A percentile compares a stretch with the other conserved stretches of the same genome.
phyloP scores from a whole-genome alignment of 2,329 filamentous ascomycete species.

The Plectosphaerella cucumerina region DNA sequence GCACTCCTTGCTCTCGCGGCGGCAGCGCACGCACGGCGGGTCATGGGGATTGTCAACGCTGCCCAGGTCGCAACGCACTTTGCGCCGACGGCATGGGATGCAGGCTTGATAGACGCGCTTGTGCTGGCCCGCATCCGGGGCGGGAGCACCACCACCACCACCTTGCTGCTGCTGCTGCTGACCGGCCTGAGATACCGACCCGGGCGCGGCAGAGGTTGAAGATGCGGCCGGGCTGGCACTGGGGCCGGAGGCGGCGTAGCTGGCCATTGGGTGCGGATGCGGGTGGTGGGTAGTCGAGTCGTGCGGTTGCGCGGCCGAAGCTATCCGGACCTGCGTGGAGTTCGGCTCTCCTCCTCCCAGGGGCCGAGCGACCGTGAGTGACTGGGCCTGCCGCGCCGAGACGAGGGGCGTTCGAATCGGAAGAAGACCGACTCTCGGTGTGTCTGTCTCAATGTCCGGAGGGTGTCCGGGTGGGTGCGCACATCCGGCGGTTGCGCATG shows the following conservation, averaged over 20 bases:
- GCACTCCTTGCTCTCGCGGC: conserved; percentile 93
- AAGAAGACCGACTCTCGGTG: no score
- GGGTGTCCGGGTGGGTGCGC: neutral
- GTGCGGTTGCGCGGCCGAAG: neutral
- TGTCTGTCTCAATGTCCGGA: no score
- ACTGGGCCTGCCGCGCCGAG: neutral
- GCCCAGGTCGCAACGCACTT: conserved; percentile 59
- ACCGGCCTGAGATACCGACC: conserved; percentile 3
- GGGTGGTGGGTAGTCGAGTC: neutral
- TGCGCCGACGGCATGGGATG: conserved; percentile 57
- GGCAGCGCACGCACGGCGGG: conserved; percentile 89
- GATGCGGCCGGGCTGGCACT: conserved; percentile 10
- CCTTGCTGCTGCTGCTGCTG: neutral
- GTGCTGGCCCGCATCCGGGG: conserved; percentile 33
- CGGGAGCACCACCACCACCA: neutral
- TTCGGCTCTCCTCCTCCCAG: neutral
- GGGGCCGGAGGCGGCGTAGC: conserved; percentile 13
- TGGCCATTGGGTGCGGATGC: conserved; percentile 18
- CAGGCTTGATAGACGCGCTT: conserved; percentile 62
- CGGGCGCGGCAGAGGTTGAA: conserved; percentile 8
- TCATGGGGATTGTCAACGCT: conserved; percentile 92
- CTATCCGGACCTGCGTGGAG: neutral
- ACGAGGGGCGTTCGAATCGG: no score
- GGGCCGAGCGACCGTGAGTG: neutral
- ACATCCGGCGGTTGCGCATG: neutral